Conservation (phyloP, 78 protist genomes). For the Monosiga brevicollis region DNA sequence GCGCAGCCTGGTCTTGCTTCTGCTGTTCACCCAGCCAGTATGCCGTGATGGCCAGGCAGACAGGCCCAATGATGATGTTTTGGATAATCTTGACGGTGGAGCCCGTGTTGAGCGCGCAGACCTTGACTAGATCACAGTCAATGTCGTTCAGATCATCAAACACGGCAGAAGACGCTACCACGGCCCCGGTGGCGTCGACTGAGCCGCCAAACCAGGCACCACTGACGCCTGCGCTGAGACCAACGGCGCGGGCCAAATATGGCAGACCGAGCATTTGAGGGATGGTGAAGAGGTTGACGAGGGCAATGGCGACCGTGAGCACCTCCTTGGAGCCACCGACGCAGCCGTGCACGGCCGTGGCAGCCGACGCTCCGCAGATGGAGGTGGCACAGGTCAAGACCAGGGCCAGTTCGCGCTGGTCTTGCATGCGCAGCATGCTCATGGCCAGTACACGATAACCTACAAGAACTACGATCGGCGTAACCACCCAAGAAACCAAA, state of each 20-base stretch:
- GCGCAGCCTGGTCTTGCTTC: not conserved
- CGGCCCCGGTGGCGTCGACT: conserved; percentile 9
- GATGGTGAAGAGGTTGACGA: not conserved
- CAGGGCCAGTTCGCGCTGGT: not conserved
- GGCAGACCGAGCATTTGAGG: not conserved
- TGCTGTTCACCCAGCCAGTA: not conserved
- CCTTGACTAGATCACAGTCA: not conserved
- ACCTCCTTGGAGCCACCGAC: not conserved
- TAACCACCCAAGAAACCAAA: not conserved
- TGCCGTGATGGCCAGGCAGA: not conserved
- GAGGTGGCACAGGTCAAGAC: not conserved
- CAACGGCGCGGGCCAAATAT: not conserved
- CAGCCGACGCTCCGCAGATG: conserved; percentile 7
- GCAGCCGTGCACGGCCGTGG: not conserved
- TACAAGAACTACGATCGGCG: not conserved
- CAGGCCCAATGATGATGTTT: not conserved
- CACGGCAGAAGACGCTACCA: not conserved
- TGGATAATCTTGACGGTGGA: not conserved
- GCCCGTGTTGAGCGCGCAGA: not conserved
- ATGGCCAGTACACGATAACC: not conserved
- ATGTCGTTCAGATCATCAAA: not conserved
- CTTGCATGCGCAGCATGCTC: not conserved
- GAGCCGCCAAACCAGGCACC: conserved; percentile 1
- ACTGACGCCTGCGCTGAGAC: not conserved
- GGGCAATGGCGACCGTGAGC: not conserved